Conservation (phyloP, 1,284 basidiomycete species). For the Exobasidium rhododendri region DNA sequence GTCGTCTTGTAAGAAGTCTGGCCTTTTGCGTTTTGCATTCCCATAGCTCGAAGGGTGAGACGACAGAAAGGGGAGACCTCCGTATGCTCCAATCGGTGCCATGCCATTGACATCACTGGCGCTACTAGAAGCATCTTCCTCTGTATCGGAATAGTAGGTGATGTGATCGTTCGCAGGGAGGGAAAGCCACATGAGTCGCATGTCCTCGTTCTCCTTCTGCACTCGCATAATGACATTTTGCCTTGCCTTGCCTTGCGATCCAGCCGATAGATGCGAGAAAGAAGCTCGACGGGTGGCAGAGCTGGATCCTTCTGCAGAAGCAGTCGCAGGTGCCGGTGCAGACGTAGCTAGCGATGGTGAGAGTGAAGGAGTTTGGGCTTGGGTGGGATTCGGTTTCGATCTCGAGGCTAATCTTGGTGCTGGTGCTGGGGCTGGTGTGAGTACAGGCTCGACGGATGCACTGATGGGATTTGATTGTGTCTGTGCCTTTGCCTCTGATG, state of each 20-base stretch:
- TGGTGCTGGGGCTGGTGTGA: not conserved
- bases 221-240: not conserved
- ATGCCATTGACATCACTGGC: not conserved
- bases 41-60: not conserved
- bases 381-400: not conserved
- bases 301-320: not conserved
- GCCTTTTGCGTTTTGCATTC: not conserved
- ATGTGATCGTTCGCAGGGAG: slow-evolving; percentile 43
- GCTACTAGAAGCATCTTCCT: slow-evolving; percentile 27
- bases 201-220: slow-evolving; percentile 6
- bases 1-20: not conserved
- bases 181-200: slow-evolving; percentile 16
- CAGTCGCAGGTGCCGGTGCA: not conserved
- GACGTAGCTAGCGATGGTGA: not conserved
- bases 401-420: slow-evolving; percentile 3
- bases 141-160: slow-evolving; percentile 45
- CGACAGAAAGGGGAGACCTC: not conserved
- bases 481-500: no score
- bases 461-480: no score
- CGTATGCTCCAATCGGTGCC: not conserved
- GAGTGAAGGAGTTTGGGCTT: not conserved
- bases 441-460: not conserved
- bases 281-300: not conserved
- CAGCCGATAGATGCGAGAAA: not conserved
- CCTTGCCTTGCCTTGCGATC: not conserved